Base-by-base conservation (phyloP, 2,329 filamentous ascomycete species). In the Cadophora sp. region DNA sequence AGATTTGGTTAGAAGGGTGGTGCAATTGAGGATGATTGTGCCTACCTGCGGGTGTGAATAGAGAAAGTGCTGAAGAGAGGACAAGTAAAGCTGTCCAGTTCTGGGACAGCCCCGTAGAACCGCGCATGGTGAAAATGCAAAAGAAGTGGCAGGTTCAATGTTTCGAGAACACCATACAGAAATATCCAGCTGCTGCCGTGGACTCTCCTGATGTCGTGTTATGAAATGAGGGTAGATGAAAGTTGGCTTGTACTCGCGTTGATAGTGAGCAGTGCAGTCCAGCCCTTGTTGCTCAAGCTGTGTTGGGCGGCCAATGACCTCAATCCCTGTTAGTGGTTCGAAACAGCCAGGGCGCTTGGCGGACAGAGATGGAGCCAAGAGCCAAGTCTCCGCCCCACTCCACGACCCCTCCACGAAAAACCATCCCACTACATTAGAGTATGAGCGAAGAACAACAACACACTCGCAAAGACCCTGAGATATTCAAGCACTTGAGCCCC, bases 31-130 rank as follows among this genome's bases (percentile, higher is more conserved):
- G 34, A 24, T 7, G 22, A 22, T 40, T 31, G 19, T 61, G 72
- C 87, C 79, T 83, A 92, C 92, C 84, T 81, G 87, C 86, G 76
- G 89, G 87, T 60, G 85, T 85, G 73, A 92, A 80, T 34, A 93
- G 79, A 74, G 84, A 88, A 75, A 93, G 77, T 59, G 87, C 80
- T 72, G 84, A 81, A 55, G 92, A 74, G 69, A 92, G 77, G 71
- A 87, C 84, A 70, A 92, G 79, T 72, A 88, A 83, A 75, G 87
- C 82, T 77, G 89, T 86, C 92, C 92, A 93, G 80, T 81, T 83
- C 78, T 80, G 82, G 81, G 87, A 87, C 82, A 82, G 79, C 79
- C 80, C 63, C 40, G 67, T 65, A 61, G 69, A 74, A 67, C 64
- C 65, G 69, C 56, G 70, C 76, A 77, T 77, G 27, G 40, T 64